These are phyloP conservation scores for Colletotrichum lini DNA, from an alignment of 2,329 filamentous ascomycete genomes.

Conservation along the genomic window DNA sequence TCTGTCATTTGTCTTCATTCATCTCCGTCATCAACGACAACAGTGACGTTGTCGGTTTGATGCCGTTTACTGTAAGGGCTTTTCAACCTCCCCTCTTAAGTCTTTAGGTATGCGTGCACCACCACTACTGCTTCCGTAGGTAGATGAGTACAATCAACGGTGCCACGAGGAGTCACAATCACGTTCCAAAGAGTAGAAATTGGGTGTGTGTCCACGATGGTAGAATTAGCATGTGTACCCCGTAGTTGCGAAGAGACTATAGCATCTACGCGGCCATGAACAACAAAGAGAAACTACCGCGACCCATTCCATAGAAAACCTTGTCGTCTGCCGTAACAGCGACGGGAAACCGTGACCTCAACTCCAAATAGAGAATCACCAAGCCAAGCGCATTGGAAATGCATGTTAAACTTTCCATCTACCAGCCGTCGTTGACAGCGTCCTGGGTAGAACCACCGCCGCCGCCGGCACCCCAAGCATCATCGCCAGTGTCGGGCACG, in stretches of 20 bases:
- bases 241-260: constrained; percentile 26
- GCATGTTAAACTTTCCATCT: constrained; percentile 5
- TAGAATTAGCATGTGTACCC: constrained; percentile 10
- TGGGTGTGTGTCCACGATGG: constrained; percentile 5
- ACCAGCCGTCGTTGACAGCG: constrained; percentile 35
- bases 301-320: constrained; percentile 30
- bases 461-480: constrained; percentile 13
- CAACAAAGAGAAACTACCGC: background rate
- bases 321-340: constrained; percentile 35
- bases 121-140: background rate
- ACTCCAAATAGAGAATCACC: constrained; percentile 27
- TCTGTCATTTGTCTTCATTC: too few relatives aligned
- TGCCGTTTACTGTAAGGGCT: too few relatives aligned
- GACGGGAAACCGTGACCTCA: constrained; percentile 36
- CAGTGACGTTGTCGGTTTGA: too few relatives aligned
- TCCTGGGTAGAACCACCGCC: constrained; percentile 12
- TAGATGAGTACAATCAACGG: background rate
- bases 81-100: too few relatives aligned
- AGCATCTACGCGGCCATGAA: constrained; percentile 14
- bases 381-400: background rate
- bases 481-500: constrained; percentile 23
- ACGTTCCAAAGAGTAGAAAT: background rate
- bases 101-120: background rate
- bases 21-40: too few relatives aligned
- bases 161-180: background rate